Conservation (phyloP, 1,284 basidiomycete species). For the Moesziomyces sp. region DNA sequence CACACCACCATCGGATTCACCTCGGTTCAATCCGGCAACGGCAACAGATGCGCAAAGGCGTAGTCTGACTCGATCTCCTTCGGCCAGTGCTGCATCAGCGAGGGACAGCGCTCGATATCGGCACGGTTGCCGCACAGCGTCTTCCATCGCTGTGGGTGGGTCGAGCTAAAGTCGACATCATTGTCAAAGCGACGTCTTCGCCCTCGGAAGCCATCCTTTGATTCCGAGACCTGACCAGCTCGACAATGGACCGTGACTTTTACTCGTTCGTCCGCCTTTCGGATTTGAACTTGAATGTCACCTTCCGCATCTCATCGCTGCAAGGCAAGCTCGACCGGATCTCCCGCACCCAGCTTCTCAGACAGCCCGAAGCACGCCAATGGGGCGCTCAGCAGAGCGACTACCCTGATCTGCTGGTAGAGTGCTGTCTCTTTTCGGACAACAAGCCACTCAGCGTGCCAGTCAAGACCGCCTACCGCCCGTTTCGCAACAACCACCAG, state of each 20-base stretch:
- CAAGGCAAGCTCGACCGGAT: constrained; percentile 52
- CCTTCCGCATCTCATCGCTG: constrained; percentile 53
- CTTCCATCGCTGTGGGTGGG: not conserved
- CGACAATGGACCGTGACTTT: constrained; percentile 57
- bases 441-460: constrained; percentile 91
- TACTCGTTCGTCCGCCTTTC: constrained; percentile 62
- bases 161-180: not conserved
- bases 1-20: too few species aligned
- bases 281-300: constrained; percentile 53
- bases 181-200: too few species aligned
- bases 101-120: not conserved
- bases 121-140: not conserved
- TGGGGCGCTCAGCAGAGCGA: constrained; percentile 67
- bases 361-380: constrained; percentile 35
- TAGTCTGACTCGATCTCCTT: too few species aligned
- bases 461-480: constrained; percentile 89
- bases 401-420: constrained; percentile 89
- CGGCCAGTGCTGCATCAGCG: too few species aligned
- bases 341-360: constrained; percentile 40
- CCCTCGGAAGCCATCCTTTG: not conserved
- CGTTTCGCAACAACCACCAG: constrained; percentile 72
- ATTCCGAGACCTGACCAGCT: not conserved
- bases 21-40: too few species aligned
- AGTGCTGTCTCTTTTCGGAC: constrained; percentile 87
- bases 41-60: too few species aligned